Base-by-base conservation (phyloP, 2,329 filamentous ascomycete species). In the Apiospora marii region DNA sequence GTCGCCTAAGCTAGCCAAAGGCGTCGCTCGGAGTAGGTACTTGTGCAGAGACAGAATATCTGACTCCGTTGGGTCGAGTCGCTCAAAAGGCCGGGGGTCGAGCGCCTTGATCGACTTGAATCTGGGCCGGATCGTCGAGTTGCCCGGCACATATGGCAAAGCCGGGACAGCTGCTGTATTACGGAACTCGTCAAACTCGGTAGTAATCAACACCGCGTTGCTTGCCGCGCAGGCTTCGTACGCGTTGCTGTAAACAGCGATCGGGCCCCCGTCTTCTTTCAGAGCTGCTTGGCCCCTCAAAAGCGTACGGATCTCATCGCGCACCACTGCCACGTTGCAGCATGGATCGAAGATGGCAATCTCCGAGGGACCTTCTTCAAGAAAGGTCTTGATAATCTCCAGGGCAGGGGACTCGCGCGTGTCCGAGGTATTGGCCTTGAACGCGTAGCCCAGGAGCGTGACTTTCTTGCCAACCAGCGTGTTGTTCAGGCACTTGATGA, bases 401-500 rank as follows among this genome's bases (percentile, higher is more conserved):
- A 93, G 86, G 0, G 92, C 91, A 0, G 92, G 89, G 61, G 89
- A 91, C 80, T 94, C 93, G 49, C 93, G 88, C 6, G 92, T 93
- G 79, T 95, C 93, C 30, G 89, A 90, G 0, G 93, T 95, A 80
- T 94, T 89, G 82, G 93, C 93, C 86, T 96, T 95, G 84, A 94
- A 95, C 12, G 93, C 91, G 76, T 92, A 95, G 4, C 93, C 93
- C 7, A 95, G 86, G 2, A 95, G 85, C 3, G 91, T 87, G 19
- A 95, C 84, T 82, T 93, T 94, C 85, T 94, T 94, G 73, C 89
- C 88, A 3, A 86, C 85, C 7, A 94, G 84, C 13, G 91, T 93
- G 79, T 92, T 91, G 82, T 93, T 91, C 70, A 95, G 86, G 71
- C 88, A 89, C 73, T 86, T 86, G 76, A 94, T 88, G 61, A 95